Evolutionary conservation across 1,284 basidiomycete species (phyloP).

Genomic region (Cryptococcus depauperatus): DNA sequence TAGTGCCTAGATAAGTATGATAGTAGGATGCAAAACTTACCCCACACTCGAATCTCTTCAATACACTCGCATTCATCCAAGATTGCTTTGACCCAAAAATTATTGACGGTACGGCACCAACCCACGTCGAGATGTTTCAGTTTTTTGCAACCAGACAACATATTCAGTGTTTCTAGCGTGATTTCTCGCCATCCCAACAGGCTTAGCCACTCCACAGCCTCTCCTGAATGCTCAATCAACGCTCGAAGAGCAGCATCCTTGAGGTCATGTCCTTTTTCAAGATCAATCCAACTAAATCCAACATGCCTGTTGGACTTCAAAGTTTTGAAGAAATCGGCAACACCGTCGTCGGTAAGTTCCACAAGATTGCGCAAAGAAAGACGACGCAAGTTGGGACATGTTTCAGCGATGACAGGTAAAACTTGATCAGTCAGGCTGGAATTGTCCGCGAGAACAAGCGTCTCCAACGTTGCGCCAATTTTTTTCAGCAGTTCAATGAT

Average conservation of each 20-base stretch:
- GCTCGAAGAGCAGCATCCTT: slow-evolving; percentile 55
- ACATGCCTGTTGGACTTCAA: slow-evolving; percentile 30
- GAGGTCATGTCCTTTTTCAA: slow-evolving; percentile 57
- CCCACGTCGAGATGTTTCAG: slow-evolving; percentile 68
- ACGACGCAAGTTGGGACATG: slow-evolving; percentile 52
- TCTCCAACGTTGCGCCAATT: slow-evolving; percentile 51
- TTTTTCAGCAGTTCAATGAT: slow-evolving; percentile 53
- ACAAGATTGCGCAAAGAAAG: slow-evolving; percentile 57
- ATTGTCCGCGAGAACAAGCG: slow-evolving; percentile 62
- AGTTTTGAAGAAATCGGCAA: slow-evolving; percentile 58
- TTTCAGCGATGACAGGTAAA: slow-evolving; percentile 54
- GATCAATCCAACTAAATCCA: slow-evolving; percentile 51
- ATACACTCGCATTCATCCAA: slow-evolving; percentile 50
- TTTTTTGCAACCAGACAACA: slow-evolving; percentile 49
- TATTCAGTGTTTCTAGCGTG: slow-evolving; percentile 53
- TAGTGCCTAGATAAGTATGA: background rate
- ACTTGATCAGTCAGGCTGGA: slow-evolving; percentile 53
- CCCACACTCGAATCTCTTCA: slow-evolving; percentile 40
- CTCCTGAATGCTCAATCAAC: slow-evolving; percentile 63
- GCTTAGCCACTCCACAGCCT: slow-evolving; percentile 55
- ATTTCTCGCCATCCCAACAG: slow-evolving; percentile 70
- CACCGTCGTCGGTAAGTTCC: slow-evolving; percentile 60
- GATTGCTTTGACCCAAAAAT: slow-evolving; percentile 68
- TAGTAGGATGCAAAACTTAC: slow-evolving; percentile 24
- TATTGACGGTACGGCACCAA: slow-evolving; percentile 77